Base-by-base conservation (phyloP, 2,329 filamentous ascomycete genomes). In the Botryotinia narcissicola region DNA sequence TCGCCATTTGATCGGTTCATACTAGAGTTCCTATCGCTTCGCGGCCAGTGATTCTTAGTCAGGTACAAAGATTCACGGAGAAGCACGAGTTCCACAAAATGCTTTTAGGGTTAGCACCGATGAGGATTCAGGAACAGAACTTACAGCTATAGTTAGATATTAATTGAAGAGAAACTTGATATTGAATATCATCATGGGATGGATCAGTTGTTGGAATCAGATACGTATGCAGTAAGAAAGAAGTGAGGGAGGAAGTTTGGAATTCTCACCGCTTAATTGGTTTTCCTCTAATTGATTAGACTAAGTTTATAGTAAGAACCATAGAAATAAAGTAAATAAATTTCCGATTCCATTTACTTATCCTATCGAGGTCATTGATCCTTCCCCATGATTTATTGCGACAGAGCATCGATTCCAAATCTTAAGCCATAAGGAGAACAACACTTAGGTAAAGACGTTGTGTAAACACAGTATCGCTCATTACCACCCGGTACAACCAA, bases 1-100 rank as follows among this genome's bases (percentile, higher is more conserved):
- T 71, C 69, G 69, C 60, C 69, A 71, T 71, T 64, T 71, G 69
- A 71, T 71, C 69, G 59, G 69, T 64, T 71, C 59, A 18, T 62
- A 22, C 35, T 70, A 67, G 59, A 59, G 54, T 44, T 46, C 40
- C 54, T 71, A 63, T 63, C 59, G 60, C 42, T 25, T 12, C 42
- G 59, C 48, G 25, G 25, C 51, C 57, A 63, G 59, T 57, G 57
- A 51, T 71, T 71, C 46, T 51, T 71, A 71, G 69, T 71, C 69
- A 71, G 69, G 59, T 63, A 71, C 69, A 71, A 54, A 51, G 59
- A 71, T 62, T 62, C 42, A 69, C 51, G 32, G 29, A 29, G 44
- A 40, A 48, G 69, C 69, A 54, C 59, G 20, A 61, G 69, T 71
- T 71, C 69, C 69, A 71, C 69, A 71, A 71, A 71, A 71, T 37